Evolutionary conservation across 1,284 basidiomycete genomes (phyloP), one percentile per base, ranked within the genome.

Genomic region (Chalciporus sp.): DNA sequence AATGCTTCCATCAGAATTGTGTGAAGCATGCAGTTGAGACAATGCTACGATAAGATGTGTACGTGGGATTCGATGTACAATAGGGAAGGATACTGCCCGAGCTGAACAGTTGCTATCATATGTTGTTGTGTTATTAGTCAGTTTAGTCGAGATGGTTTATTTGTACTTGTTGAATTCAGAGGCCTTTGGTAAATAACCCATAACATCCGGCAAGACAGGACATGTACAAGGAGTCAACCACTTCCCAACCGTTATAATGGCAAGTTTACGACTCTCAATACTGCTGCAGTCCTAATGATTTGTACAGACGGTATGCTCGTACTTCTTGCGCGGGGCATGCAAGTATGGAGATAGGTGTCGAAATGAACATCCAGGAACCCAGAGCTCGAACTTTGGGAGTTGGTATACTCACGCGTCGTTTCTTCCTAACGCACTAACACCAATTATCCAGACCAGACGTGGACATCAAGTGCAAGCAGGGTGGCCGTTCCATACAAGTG

Each of bases 281-380:
- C 7, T 9, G 29, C 12, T 42, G 3, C 5, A 35, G 10, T 46
- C 9, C 31, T 67, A 16, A 65, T 42, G 2, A 10, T 55, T 43
- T 27, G 42, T 10, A 42, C 41, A 72, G 67, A 1, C 57, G 4
- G 73, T 82, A 3, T 92, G 90, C 63, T 74, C 77, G 53, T 91
- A 75, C 67, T 91, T 79, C 63, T 68, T 88, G 47, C 82, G 83
- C 23, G 90, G 89, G 2, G 64, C 74, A 49, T 92, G 90, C 73
- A 81, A 75, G 62, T 92, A 86, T 61, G 90, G 90, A 2, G 70
- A 76, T 49, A 72, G 67, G 43, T 92, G 90, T 67, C 80, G 82
- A 59, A 84, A 88, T 62, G 86, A 90, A 57, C 89, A 91, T 64
- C 80, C 83, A 16, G 67, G 61, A 40, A 65, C 74, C 37, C 65